Conservation (phyloP, 177 flowering plant genomes). For the Telopea speciosissima region DNA sequence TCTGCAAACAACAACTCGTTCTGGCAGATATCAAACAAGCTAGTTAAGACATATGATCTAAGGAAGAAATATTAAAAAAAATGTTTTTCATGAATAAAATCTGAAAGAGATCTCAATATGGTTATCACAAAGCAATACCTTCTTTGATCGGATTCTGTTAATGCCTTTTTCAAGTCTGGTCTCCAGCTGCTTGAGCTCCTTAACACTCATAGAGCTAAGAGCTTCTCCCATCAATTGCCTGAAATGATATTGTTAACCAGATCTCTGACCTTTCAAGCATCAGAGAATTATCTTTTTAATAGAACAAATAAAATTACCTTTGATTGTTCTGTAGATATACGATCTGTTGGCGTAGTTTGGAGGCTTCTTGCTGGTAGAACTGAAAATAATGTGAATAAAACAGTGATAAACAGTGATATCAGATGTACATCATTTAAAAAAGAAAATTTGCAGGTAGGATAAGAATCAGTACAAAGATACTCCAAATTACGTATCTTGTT, state of each 20-base stretch:
- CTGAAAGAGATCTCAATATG: neutral
- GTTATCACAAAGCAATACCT: constrained; percentile 33
- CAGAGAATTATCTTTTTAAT: neutral
- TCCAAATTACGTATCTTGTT: too few species aligned
- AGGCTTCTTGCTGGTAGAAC: constrained; percentile 76
- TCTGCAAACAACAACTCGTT: constrained; percentile 82
- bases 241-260: neutral
- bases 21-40: constrained; percentile 29
- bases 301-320: constrained; percentile 27
- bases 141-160: constrained; percentile 69
- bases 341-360: constrained; percentile 54
- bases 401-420: neutral
- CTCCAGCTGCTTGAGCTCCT: constrained; percentile 73
- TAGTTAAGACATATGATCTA: neutral
- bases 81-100: neutral
- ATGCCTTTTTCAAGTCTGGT: constrained; percentile 59
- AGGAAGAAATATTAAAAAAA: neutral
- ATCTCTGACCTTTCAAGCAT: too few species aligned
- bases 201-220: constrained; percentile 36
- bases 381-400: constrained; percentile 18
- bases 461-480: too few species aligned
- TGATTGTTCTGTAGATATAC: constrained; percentile 41
- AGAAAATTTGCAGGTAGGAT: too few species aligned
- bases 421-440: too few species aligned
- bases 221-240: constrained; percentile 72